Base-by-base conservation (phyloP, 352 stramenopile genomes). In the Peronospora destructor region DNA sequence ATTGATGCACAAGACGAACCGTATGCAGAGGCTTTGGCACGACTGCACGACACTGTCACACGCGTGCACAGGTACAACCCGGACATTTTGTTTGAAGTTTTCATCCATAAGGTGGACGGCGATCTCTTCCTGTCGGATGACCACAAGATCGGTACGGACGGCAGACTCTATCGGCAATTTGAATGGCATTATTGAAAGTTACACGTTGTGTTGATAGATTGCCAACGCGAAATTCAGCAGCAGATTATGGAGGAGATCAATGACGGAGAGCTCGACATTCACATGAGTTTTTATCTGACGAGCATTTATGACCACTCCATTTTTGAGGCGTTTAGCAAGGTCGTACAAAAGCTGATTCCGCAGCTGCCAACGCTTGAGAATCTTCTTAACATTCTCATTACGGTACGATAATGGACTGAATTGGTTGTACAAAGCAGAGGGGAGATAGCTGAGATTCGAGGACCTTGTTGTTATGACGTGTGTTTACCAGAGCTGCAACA, bases 51-150 rank as follows among this genome's bases (percentile, higher is more conserved):
- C 49, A 95, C 85, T 8, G 85, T 96, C 35, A 76, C 74, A 36
- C 72, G 81, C 14, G 88, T 85, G 28, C 84, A 95, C 49, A 61
- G 69, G 16, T 91, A 96, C 68, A 98, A 98, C 64, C 93, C 95
- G 9, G 82, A 94, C 52, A 97, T 99, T 58, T 77, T 92, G 32
- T 94, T 99, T 51, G 95, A 99, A 61, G 94, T 99, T 16, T 99
- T 99, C 64, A 98, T 99, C 48, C 96, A 99, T 85, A 98, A 98
- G 68, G 95, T 99, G 6, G 96, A 99, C 64, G 96, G 96, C 26
- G 96, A 99, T 57, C 65, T 98, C 5, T 98, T 99, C 68, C 76
- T 99, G 19, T 97, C 85, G 43, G 95, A 98, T 57, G 96, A 99
- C 69, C 91, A 97, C 66, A 98, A 99, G 70, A 97, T 98, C 45